Base-by-base conservation (phyloP, 2,329 filamentous ascomycete species). In the Nannizziopsis barbatae region DNA sequence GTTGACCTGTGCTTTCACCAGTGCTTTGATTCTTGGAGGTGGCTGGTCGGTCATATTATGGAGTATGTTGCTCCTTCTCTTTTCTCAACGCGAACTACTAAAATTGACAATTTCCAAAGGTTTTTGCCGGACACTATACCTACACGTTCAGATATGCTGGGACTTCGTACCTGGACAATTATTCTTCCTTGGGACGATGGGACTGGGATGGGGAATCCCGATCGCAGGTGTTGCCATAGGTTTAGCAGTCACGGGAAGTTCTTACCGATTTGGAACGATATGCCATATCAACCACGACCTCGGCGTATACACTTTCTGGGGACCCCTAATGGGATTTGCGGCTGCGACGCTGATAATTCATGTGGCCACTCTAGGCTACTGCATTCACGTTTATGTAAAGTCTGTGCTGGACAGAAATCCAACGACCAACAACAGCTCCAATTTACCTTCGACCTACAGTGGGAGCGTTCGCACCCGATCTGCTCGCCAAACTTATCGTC, bases 131-230 rank as follows among this genome's bases (percentile, higher is more conserved):
- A 85, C 90, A 0, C 70, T 96, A 31, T 94, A 88, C 3, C 82
- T 98, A 58, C 92, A 98, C 66, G 79, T 98, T 20, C 92, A 96
- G 66, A 95, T 98, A 55, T 95, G 89, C 72, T 98, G 92, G 92
- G 88, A 96, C 65, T 76, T 93, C 31, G 80, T 90, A 6, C 85
- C 94, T 3, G 92, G 92, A 35, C 78, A 81, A 39, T 84, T 77
- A 58, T 96, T 95, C 67, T 95, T 95, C 80, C 87, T 86, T 72
- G 77, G 79, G 55, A 81, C 90, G 2, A 81, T 95, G 60, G 75
- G 76, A 12, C 70, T 81, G 7, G 92, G 92, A 53, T 95, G 90
- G 85, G 84, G 84, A 14, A 75, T 96, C 40, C 87, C 89, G 1
- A 74, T 81, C 18, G 68, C 87, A 15, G 85, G 86, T 32, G 77